Evolutionary conservation across 1,284 basidiomycete species (phyloP).

Genomic region (Ustilago bromivora): DNA sequence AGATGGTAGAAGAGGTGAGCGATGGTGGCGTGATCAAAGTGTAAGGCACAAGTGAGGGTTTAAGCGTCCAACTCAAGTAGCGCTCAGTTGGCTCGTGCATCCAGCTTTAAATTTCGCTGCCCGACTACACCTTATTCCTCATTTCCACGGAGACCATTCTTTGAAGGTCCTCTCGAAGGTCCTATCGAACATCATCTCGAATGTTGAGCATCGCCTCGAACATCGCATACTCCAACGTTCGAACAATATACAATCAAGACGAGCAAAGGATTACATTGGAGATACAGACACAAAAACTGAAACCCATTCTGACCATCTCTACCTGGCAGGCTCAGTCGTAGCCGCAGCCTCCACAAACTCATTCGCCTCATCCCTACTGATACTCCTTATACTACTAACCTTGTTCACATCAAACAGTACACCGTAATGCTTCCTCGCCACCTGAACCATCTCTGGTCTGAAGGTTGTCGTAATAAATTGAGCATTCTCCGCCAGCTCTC

Average conservation of each 20-base stretch:
- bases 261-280: background rate
- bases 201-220: background rate
- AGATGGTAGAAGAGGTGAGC: too few species aligned
- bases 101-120: background rate
- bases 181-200: background rate
- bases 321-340: slow-evolving; percentile 37
- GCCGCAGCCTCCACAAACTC: slow-evolving; percentile 80
- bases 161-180: too few species aligned
- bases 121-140: background rate
- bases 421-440: slow-evolving; percentile 97
- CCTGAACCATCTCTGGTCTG: slow-evolving; percentile 93
- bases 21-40: background rate
- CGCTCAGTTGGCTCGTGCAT: slow-evolving; percentile 12
- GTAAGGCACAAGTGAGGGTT: too few species aligned
- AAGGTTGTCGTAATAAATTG: slow-evolving; percentile 99
- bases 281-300: background rate
- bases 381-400: slow-evolving; percentile 81
- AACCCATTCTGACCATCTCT: background rate
- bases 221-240: background rate
- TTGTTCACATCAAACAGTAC: slow-evolving; percentile 98
- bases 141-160: background rate
- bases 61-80: background rate
- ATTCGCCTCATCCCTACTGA: slow-evolving; percentile 85
- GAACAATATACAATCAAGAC: background rate
- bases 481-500: slow-evolving; percentile 83